A percentile compares a stretch with the other conserved stretches of the same genome.
Evolutionary conservation across 768 basidiomycete genomes (phyloP).

Genomic region (Termitomyces bulborhizus): DNA sequence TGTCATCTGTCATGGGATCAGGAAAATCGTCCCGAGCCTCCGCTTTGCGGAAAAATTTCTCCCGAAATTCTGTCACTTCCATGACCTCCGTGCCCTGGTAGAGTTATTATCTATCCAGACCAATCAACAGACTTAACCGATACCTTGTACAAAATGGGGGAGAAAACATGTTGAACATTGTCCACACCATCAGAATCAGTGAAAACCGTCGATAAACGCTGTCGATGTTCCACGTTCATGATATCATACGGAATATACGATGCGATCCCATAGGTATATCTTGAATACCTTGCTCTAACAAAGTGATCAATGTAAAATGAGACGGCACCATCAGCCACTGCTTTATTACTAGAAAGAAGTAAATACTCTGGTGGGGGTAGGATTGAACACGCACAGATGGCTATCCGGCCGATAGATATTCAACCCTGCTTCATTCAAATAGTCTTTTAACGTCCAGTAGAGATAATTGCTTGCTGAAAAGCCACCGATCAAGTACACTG

Average conservation of each 20-base stretch:
- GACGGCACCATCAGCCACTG: constrained; percentile 39
- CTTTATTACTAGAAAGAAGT: constrained; percentile 30
- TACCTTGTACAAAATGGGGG: constrained; percentile 8
- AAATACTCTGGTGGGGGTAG: background rate
- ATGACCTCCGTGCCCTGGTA: constrained; percentile 6
- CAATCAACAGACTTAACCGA: background rate
- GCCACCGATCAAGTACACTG: constrained; percentile 38
- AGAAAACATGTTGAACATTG: constrained; percentile 3
- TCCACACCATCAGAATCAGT: constrained; percentile 4
- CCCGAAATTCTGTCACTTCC: constrained; percentile 10
- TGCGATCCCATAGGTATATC: constrained; percentile 29
- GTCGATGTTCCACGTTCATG: constrained; percentile 13
- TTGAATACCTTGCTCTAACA: constrained; percentile 32
- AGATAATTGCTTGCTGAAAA: constrained; percentile 40
- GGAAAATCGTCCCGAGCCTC: background rate
- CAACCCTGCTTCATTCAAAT: constrained; percentile 15
- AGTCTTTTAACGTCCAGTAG: constrained; percentile 22
- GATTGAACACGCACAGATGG: constrained; percentile 10
- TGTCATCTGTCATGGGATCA: constrained; percentile 1
- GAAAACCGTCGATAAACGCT: background rate
- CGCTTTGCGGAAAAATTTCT: constrained; percentile 2
- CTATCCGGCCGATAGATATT: constrained; percentile 13
- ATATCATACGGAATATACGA: constrained; percentile 7
- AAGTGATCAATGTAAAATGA: constrained; percentile 20
- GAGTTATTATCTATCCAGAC: background rate